These are phyloP conservation scores for Leucocoprinus birnbaumii DNA, from an alignment of 768 basidiomycete genomes.

Conservation along the genomic window DNA sequence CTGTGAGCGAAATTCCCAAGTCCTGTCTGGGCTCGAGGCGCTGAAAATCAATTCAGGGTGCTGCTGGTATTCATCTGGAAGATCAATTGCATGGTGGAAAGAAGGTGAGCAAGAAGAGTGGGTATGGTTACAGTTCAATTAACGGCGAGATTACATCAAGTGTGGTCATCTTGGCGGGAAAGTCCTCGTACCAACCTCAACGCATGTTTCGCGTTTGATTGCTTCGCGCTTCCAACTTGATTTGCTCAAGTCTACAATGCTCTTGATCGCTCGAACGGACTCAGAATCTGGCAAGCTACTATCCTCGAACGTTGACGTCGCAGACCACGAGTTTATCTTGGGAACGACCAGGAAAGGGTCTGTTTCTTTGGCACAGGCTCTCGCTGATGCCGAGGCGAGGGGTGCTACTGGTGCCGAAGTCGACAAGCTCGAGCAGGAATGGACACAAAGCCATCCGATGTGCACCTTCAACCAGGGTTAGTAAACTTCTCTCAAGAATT, in stretches of 20 bases:
- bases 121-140: not conserved
- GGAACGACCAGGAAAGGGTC: slow-evolving; percentile 51
- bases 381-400: slow-evolving; percentile 62
- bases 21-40: not conserved
- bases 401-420: slow-evolving; percentile 68
- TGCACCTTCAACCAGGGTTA: slow-evolving; percentile 85
- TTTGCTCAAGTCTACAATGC: slow-evolving; percentile 83
- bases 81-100: slow-evolving; percentile 95
- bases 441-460: slow-evolving; percentile 66
- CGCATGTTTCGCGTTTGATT: slow-evolving; percentile 81
- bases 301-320: slow-evolving; percentile 76
- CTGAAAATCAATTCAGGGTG: slow-evolving; percentile 49
- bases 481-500: too few species aligned
- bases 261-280: slow-evolving; percentile 90
- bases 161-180: slow-evolving; percentile 92
- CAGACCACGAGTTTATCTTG: slow-evolving; percentile 77
- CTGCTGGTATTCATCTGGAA: slow-evolving; percentile 88
- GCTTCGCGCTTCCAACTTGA: slow-evolving; percentile 90
- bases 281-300: slow-evolving; percentile 85
- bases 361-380: slow-evolving; percentile 63
- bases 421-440: slow-evolving; percentile 70
- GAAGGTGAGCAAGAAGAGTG: slow-evolving; percentile 46
- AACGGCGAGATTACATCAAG: slow-evolving; percentile 27
- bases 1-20: slow-evolving; percentile 36
- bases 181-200: slow-evolving; percentile 87